Evolutionary conservation across 257 asterid genomes (phyloP).

Genomic region (Leptodermis oblonga): DNA sequence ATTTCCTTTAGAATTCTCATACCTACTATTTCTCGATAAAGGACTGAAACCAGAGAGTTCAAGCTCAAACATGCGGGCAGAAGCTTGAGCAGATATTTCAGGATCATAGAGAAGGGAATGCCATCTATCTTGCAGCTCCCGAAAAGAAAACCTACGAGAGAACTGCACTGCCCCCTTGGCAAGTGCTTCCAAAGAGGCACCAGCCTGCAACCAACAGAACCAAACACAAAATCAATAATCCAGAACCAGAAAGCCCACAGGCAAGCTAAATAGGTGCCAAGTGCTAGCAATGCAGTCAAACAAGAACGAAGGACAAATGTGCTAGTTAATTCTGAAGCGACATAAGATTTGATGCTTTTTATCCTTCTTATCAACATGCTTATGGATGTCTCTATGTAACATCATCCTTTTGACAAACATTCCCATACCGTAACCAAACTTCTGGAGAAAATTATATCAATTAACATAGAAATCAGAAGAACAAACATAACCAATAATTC

Average conservation of each 20-base stretch:
- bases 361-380: neutral
- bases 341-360: neutral
- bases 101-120: constrained; percentile 82
- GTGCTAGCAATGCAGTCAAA: neutral
- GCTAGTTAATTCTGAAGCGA: neutral
- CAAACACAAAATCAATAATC: constrained; percentile 8
- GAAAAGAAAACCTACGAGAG: constrained; percentile 70
- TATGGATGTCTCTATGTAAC: neutral
- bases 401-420: neutral
- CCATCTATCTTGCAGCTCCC: constrained; percentile 77
- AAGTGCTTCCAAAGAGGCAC: constrained; percentile 91
- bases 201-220: constrained; percentile 45
- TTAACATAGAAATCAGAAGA: neutral
- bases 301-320: neutral
- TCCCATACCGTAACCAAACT: neutral
- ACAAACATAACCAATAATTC: neutral
- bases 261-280: neutral
- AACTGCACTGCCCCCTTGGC: constrained; percentile 89
- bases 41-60: constrained; percentile 71
- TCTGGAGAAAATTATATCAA: neutral
- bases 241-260: neutral
- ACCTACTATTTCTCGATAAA: constrained; percentile 43
- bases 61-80: constrained; percentile 67
- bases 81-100: constrained; percentile 60
- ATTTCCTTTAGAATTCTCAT: constrained; percentile 42